phyloP scores from a whole-genome alignment of 768 basidiomycete genomes.

The Russula olivacea region DNA sequence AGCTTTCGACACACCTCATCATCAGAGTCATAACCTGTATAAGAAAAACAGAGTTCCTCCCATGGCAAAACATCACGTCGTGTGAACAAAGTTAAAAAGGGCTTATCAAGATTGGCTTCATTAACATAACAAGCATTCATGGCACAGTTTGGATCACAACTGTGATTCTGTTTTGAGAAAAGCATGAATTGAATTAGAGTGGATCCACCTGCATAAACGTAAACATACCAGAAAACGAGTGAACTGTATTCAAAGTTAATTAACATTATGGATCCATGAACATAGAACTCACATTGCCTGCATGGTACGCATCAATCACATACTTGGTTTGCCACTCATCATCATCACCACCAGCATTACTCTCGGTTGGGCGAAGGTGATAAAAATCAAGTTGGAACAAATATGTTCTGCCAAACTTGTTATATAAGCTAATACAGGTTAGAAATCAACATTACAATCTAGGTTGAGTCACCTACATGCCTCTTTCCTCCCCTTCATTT shows the following conservation, averaged over 20 bases:
- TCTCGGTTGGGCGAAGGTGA: constrained; percentile 40
- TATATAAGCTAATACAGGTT: constrained; percentile 51
- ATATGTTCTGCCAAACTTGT: constrained; percentile 69
- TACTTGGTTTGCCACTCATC: constrained; percentile 40
- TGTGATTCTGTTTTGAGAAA: constrained; percentile 62
- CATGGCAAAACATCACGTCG: constrained; percentile 51
- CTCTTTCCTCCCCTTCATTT: constrained; percentile 58
- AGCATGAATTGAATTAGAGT: not conserved
- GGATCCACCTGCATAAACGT: not conserved
- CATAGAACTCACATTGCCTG: constrained; percentile 60
- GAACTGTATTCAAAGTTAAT: constrained; percentile 46
- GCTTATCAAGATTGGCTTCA: constrained; percentile 65
- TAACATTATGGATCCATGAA: not conserved
- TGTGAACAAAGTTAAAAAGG: constrained; percentile 63
- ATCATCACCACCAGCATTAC: constrained; percentile 17
- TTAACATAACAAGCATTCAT: constrained; percentile 75
- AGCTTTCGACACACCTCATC: constrained; percentile 25
- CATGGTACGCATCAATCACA: constrained; percentile 82
- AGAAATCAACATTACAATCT: not conserved
- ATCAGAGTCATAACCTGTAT: constrained; percentile 47
- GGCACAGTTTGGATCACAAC: constrained; percentile 79
- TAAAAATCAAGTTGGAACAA: constrained; percentile 80
- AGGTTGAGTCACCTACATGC: constrained; percentile 42
- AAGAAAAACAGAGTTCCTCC: constrained; percentile 77
- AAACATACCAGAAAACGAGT: constrained; percentile 80